Percentiles rank a stretch among this genome's conserved stretches.
Evolutionary conservation across 768 basidiomycete genomes (phyloP).

Genomic region (Boletellus ananas): DNA sequence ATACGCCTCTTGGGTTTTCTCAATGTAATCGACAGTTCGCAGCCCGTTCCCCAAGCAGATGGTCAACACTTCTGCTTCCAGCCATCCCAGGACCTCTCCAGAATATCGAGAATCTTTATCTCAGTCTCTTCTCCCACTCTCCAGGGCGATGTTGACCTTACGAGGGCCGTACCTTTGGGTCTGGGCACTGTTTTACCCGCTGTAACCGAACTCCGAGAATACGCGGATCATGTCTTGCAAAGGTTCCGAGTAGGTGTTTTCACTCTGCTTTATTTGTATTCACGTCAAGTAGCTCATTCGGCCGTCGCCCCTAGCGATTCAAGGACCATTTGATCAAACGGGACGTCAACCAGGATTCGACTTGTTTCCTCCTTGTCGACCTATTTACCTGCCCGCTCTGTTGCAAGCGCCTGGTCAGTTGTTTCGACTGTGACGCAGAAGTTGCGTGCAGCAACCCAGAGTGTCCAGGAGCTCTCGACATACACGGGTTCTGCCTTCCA

Average conservation of each 20-base stretch:
- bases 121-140: neutral
- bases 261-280: no score
- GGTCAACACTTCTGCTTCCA: slow-evolving; percentile 13
- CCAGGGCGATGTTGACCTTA: neutral
- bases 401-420: neutral
- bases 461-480: neutral
- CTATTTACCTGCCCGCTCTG: slow-evolving; percentile 2
- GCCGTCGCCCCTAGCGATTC: neutral
- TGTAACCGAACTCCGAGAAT: neutral
- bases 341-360: neutral
- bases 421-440: neutral
- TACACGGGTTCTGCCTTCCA: neutral
- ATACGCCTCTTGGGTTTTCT: slow-evolving; percentile 8
- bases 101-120: slow-evolving; percentile 10
- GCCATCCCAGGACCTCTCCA: slow-evolving; percentile 9
- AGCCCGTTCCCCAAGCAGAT: neutral
- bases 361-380: neutral
- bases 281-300: neutral
- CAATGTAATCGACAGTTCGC: neutral
- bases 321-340: neutral
- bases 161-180: neutral
- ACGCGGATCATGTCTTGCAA: neutral
- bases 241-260: neutral
- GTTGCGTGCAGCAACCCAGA: neutral
- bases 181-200: neutral